Evolutionary conservation across 768 basidiomycete genomes (phyloP).

Genomic region (Hygrocybe coccinea): DNA sequence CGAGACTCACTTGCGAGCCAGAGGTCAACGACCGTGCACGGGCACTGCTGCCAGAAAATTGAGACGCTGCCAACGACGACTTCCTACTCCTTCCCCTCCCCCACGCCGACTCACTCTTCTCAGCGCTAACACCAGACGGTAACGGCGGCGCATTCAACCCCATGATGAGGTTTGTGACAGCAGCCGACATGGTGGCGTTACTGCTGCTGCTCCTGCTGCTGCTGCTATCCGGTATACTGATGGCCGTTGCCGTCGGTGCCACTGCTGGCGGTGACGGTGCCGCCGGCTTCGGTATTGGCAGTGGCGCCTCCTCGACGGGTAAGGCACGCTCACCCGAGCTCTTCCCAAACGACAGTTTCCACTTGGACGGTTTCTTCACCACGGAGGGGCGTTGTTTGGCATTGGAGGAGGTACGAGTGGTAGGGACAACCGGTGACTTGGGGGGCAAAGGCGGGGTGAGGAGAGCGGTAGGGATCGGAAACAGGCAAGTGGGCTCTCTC

Average conservation of each 20-base stretch:
- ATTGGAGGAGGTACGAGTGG: slow-evolving; percentile 14
- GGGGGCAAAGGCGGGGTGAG: slow-evolving; percentile 32
- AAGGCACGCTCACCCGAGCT: slow-evolving; percentile 37
- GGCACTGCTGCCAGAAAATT: not conserved
- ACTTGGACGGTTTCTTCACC: slow-evolving; percentile 77
- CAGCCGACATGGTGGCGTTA: slow-evolving; percentile 75
- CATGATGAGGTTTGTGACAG: slow-evolving; percentile 74
- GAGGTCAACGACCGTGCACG: slow-evolving; percentile 12
- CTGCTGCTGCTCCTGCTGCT: slow-evolving; percentile 39
- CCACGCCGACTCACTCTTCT: slow-evolving; percentile 45
- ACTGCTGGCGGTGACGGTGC: too few species aligned
- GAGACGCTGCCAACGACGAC: not conserved
- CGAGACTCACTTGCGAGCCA: slow-evolving; percentile 23
- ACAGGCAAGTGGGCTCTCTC: slow-evolving; percentile 31
- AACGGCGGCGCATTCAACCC: slow-evolving; percentile 49
- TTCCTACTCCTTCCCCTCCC: slow-evolving; percentile 43
- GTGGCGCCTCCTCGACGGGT: slow-evolving; percentile 40
- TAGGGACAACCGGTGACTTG: slow-evolving; percentile 10
- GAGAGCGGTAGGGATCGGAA: slow-evolving; percentile 27
- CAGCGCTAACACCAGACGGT: slow-evolving; percentile 7
- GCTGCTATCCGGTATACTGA: slow-evolving; percentile 1
- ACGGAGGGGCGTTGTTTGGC: slow-evolving; percentile 33
- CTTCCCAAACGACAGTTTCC: slow-evolving; percentile 77
- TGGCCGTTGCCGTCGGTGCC: too few species aligned
- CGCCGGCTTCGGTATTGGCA: too few species aligned